Evolutionary conservation across 2,329 filamentous ascomycete genomes (phyloP).

Genomic region (Fusarium duplospermum): DNA sequence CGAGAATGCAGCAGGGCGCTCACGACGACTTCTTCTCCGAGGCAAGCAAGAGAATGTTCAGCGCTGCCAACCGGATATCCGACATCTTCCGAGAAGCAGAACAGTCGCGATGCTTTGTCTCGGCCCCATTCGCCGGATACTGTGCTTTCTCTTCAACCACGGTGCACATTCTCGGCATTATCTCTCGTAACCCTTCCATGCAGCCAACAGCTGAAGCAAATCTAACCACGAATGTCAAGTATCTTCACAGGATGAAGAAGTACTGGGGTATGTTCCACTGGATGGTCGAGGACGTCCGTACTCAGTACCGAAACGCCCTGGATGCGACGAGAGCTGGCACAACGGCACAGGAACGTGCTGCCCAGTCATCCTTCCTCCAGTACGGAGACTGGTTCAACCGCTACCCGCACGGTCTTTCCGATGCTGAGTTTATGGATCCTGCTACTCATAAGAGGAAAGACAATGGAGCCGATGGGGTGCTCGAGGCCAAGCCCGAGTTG

Average conservation of each 20-base stretch:
- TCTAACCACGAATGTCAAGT: slow-evolving; percentile 87
- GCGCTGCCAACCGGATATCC: slow-evolving; percentile 88
- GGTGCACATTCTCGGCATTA: slow-evolving; percentile 93
- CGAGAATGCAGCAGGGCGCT: slow-evolving; percentile 75
- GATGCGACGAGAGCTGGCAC: slow-evolving; percentile 80
- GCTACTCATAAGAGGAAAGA: slow-evolving; percentile 76
- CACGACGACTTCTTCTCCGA: slow-evolving; percentile 82
- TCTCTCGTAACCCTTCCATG: slow-evolving; percentile 82
- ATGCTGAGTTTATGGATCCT: slow-evolving; percentile 84
- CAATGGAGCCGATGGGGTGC: slow-evolving; percentile 84
- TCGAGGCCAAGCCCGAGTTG: slow-evolving; percentile 90
- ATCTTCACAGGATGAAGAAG: slow-evolving; percentile 93
- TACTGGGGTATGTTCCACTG: slow-evolving; percentile 99
- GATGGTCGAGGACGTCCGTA: slow-evolving; percentile 91
- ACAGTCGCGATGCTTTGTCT: slow-evolving; percentile 74
- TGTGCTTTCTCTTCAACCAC: slow-evolving; percentile 93
- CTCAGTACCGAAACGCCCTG: slow-evolving; percentile 86
- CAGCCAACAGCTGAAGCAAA: slow-evolving; percentile 86
- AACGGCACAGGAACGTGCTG: slow-evolving; percentile 59
- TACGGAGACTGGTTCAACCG: slow-evolving; percentile 98
- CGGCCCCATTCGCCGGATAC: slow-evolving; percentile 94
- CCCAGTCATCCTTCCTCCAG: slow-evolving; percentile 79
- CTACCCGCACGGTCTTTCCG: slow-evolving; percentile 91
- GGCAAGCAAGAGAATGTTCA: slow-evolving; percentile 79
- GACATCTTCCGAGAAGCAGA: slow-evolving; percentile 84